These are phyloP conservation scores for Wickerhamiella pararugosa DNA, from an alignment of 1,139 yeast genomes.

Conservation along the genomic window DNA sequence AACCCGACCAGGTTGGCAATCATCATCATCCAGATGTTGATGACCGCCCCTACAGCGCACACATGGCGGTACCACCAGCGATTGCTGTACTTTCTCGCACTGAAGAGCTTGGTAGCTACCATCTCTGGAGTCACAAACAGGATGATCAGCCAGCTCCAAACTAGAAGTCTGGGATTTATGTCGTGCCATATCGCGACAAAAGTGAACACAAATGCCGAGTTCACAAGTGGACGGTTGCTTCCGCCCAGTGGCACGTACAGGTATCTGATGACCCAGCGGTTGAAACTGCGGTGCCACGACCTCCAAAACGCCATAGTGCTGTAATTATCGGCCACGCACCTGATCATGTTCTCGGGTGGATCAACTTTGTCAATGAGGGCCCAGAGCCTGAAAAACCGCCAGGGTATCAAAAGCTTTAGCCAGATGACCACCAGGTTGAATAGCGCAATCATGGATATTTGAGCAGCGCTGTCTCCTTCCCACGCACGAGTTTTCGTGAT, in stretches of 20 bases:
- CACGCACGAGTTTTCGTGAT: constrained; percentile 81
- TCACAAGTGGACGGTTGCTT: constrained; percentile 44
- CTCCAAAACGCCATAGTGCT: constrained; percentile 94
- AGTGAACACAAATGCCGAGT: constrained; percentile 77
- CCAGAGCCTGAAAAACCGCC: constrained; percentile 95
- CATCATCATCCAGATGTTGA: constrained; percentile 97
- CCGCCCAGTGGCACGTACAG: constrained; percentile 88
- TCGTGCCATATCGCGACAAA: constrained; percentile 99
- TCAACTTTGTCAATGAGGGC: constrained; percentile 79
- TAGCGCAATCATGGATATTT: constrained; percentile 85
- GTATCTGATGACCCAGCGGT: constrained; percentile 71
- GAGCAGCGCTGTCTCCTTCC: constrained; percentile 81
- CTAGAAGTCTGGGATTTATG: constrained; percentile 63
- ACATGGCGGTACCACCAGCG: constrained; percentile 51
- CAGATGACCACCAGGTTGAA: constrained; percentile 84
- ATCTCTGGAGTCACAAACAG: constrained; percentile 82
- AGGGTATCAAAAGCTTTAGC: constrained; percentile 80
- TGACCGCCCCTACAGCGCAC: constrained; percentile 77
- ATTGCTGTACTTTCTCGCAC: constrained; percentile 20
- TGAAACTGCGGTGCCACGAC: constrained; percentile 94
- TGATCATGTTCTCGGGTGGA: constrained; percentile 94
- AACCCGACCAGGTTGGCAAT: constrained; percentile 89
- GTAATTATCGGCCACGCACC: constrained; percentile 90
- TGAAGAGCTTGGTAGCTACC: constrained; percentile 35
- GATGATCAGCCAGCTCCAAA: constrained; percentile 96